Percentiles rank a stretch among this genome's conserved stretches.
Conservation (phyloP, 202 grass and related monocot genomes). For the Musa balbisiana region DNA sequence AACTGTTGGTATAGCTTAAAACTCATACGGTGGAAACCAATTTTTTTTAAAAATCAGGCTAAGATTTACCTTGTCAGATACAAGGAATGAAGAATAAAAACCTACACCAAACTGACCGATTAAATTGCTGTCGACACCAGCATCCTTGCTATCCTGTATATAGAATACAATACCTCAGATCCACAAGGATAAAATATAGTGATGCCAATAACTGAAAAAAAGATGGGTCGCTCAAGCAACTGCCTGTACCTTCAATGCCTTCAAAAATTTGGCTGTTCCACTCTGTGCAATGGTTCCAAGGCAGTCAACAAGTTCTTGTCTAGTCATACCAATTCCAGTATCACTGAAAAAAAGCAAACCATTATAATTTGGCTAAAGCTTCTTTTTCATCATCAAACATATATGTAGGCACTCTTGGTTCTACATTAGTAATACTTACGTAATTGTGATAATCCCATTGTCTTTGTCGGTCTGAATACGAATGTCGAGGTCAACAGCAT, state of each 20-base stretch:
- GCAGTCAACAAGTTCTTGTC: slow-evolving; percentile 80
- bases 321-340: slow-evolving; percentile 88
- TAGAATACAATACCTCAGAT: neutral
- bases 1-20: neutral
- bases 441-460: slow-evolving; percentile 72
- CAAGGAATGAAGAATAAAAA: slow-evolving; percentile 87
- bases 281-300: slow-evolving; percentile 93
- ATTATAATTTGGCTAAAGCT: too few species aligned
- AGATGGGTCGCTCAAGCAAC: neutral
- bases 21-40: too few species aligned
- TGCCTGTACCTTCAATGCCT: slow-evolving; percentile 64
- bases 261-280: slow-evolving; percentile 86
- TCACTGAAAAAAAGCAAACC: slow-evolving; percentile 46
- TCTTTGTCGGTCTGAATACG: slow-evolving; percentile 66
- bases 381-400: neutral
- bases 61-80: slow-evolving; percentile 53
- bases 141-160: slow-evolving; percentile 73
- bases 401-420: too few species aligned
- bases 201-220: neutral
- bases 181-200: neutral
- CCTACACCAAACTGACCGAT: slow-evolving; percentile 95
- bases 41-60: neutral
- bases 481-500: slow-evolving; percentile 62
- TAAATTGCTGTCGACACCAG: slow-evolving; percentile 72
- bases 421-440: slow-evolving; percentile 30